Conservation (phyloP, 2,329 filamentous ascomycete genomes). For the Macrophomina tecta region DNA sequence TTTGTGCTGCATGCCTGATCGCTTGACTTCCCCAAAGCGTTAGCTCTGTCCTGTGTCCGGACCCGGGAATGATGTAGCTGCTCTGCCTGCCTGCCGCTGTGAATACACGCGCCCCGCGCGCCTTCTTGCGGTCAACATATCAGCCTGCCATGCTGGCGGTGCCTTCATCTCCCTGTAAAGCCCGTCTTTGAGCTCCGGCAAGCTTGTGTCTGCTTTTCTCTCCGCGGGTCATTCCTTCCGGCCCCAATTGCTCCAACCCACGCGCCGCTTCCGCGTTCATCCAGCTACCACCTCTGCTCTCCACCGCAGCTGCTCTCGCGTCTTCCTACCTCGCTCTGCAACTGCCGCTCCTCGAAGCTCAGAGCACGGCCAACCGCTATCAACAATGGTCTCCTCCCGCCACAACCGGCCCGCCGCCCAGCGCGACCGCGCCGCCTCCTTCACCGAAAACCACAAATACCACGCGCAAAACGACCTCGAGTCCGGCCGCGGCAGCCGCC, state of each 20-base stretch:
- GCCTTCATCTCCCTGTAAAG: neutral
- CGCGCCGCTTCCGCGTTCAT: neutral
- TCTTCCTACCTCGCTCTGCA: neutral
- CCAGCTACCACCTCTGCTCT: neutral
- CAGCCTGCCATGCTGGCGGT: neutral
- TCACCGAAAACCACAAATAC: neutral
- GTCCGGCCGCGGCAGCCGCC: neutral
- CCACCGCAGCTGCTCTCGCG: neutral
- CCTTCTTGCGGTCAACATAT: neutral
- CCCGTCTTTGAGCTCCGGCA: too few species aligned
- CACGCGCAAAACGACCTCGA: conserved; percentile 15
- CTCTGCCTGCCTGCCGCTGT: neutral
- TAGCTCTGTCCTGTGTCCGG: neutral
- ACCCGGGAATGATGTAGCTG: conserved; percentile 7
- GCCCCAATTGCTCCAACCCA: neutral
- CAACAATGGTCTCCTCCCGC: conserved; percentile 16
- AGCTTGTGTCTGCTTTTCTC: too few species aligned
- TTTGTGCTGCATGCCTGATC: neutral
- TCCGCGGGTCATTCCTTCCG: too few species aligned
- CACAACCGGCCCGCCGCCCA: conserved; percentile 1
- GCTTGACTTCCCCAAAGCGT: conserved; percentile 6
- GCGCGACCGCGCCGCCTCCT: neutral
- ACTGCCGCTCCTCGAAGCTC: too few species aligned
- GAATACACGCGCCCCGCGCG: conserved; percentile 1
- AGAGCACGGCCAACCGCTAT: neutral